Evolutionary conservation across 768 basidiomycete genomes (phyloP), one percentile per base, ranked within the genome.

Genomic region (Pisolithus sp.): DNA sequence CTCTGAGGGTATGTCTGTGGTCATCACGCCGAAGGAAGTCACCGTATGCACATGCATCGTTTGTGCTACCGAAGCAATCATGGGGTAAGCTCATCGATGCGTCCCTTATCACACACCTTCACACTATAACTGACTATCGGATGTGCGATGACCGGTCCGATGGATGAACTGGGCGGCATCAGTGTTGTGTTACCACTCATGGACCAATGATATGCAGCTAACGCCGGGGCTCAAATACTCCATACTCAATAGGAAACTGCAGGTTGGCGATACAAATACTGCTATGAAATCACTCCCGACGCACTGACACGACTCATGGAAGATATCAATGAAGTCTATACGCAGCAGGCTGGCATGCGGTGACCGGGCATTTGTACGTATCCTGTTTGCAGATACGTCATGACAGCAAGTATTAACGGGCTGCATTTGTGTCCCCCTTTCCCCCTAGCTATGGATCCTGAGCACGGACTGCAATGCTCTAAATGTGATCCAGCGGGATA

Each of bases 401-500:
- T 30, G 7, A 30, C 10, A 9, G 28, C 3, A 3, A 26, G 26
- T 37, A 26, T 7, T 26, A 26, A 26, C 7, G 26, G 26, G 7
- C 26, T 26, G 7, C 3, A 26, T 26, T 26, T 26, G 26, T 26
- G 26, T 26, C 26, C 26, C 26, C 40, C n/a, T n/a, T n/a, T n/a
- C n/a, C n/a, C n/a, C n/a, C 15, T 2, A 98, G 95, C 93, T 4
- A 97, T 94, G 92, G 96, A 98, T 68, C 77, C 86, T 8, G 90
- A 94, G 65, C 78, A 79, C 49, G 95, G 95, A 6, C 95, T 96
- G 18, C 94, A 96, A 67, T 80, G 87, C 62, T 98, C 97, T 79
- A 97, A 96, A 72, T 85, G 98, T 49, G 96, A 99, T 65, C 96
- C 96, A 12, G 96, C 96, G 3, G 96, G 96, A 4, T 98, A 96